phyloP scores from a whole-genome alignment of 2,329 filamentous ascomycete species.

The Tolypocladium cylindrosporum region DNA sequence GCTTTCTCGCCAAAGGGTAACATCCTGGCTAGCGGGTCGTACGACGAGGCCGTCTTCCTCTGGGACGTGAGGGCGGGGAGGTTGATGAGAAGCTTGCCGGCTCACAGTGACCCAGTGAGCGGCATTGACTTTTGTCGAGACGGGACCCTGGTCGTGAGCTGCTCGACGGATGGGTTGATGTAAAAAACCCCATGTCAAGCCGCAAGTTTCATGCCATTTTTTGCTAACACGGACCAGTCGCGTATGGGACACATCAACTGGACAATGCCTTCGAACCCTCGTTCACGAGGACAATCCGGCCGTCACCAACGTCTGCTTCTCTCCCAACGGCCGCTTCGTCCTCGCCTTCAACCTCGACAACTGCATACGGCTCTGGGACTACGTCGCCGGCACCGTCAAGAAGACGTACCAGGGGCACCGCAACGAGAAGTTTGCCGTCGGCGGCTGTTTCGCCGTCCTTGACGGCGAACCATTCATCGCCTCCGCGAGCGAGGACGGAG shows the following conservation, averaged over 20 bases:
- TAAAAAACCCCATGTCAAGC: slow-evolving; percentile 25
- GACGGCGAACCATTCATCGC: slow-evolving; percentile 52
- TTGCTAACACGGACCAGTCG: slow-evolving; percentile 38
- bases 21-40: slow-evolving; percentile 88
- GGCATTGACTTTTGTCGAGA: slow-evolving; percentile 90
- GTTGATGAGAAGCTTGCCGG: slow-evolving; percentile 82
- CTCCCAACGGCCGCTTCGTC: slow-evolving; percentile 87
- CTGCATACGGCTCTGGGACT: slow-evolving; percentile 89
- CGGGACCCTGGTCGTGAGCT: slow-evolving; percentile 85
- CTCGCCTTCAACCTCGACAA: slow-evolving; percentile 87
- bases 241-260: slow-evolving; percentile 92
- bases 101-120: slow-evolving; percentile 88
- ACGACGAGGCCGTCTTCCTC: slow-evolving; percentile 92
- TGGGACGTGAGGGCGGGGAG: slow-evolving; percentile 89
- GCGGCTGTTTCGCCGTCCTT: slow-evolving; percentile 65
- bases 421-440: slow-evolving; percentile 78
- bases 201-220: not conserved
- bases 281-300: slow-evolving; percentile 94
- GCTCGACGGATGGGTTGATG: slow-evolving; percentile 85
- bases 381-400: slow-evolving; percentile 79
- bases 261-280: slow-evolving; percentile 87
- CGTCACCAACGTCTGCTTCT: slow-evolving; percentile 83
- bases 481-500: slow-evolving; percentile 80
- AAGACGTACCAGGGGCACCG: slow-evolving; percentile 95
- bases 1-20: slow-evolving; percentile 98